Evolutionary conservation across 148 eudicot species (phyloP).

Genomic region (Agrostemma githago): DNA sequence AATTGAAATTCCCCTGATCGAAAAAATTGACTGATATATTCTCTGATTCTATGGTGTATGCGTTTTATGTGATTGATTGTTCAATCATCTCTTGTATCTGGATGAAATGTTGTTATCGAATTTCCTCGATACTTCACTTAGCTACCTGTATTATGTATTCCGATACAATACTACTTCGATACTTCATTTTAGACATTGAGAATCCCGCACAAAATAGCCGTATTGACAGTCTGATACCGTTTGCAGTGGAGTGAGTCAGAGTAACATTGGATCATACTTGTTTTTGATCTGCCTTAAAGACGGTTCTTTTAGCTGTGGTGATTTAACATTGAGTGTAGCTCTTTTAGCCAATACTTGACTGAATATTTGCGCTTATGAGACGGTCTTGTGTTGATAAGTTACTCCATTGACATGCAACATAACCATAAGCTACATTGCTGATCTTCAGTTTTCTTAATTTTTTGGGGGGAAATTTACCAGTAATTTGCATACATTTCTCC

Average conservation of each 20-base stretch:
- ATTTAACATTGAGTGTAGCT: neutral
- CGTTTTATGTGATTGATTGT: neutral
- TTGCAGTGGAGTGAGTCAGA: no score
- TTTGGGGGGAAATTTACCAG: neutral
- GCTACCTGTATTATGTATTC: no score
- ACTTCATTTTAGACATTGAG: no score
- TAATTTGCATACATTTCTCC: neutral
- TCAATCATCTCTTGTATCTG: neutral
- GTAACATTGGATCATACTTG: no score
- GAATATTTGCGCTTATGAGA: constrained; percentile 18
- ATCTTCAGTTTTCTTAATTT: no score
- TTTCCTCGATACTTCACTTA: no score
- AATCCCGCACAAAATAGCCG: no score
- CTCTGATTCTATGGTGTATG: neutral
- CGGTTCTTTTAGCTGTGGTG: neutral
- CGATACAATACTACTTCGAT: no score
- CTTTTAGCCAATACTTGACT: neutral
- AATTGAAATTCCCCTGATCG: neutral
- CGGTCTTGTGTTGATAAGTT: constrained; percentile 19
- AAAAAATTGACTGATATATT: neutral
- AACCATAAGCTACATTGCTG: constrained; percentile 8
- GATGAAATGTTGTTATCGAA: no score
- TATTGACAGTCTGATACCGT: no score
- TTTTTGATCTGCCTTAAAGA: no score
- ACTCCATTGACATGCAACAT: constrained; percentile 16